Conservation (phyloP, 2,329 filamentous ascomycete species). For the Aspergillus oerlinghausenensis region DNA sequence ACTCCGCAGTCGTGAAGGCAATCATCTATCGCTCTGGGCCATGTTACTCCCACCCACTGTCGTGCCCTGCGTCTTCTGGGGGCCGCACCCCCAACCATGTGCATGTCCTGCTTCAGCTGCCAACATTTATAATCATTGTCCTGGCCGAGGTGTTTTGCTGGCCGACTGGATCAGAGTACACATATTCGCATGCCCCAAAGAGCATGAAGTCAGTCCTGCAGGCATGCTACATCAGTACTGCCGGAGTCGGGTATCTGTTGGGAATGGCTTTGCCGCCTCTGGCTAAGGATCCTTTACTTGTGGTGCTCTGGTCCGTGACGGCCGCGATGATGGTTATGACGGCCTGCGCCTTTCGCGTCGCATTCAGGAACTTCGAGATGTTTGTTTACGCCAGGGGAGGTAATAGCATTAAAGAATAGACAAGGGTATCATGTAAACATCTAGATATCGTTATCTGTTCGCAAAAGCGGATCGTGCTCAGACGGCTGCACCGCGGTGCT, state of each 20-base stretch:
- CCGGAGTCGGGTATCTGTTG: constrained; percentile 2
- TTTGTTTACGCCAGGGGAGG: too few relatives aligned
- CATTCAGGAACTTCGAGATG: neutral
- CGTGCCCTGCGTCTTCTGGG: constrained; percentile 20
- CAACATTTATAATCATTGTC: constrained; percentile 37
- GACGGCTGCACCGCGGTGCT: neutral
- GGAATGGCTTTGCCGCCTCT: constrained; percentile 1
- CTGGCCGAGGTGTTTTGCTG: constrained; percentile 42
- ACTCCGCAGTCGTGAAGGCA: constrained; percentile 54
- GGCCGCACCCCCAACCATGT: constrained; percentile 26
- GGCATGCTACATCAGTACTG: constrained; percentile 15
- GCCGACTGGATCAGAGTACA: constrained; percentile 42
- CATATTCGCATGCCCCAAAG: constrained; percentile 41
- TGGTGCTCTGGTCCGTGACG: neutral
- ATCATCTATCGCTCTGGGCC: constrained; percentile 55
- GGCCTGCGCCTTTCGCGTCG: neutral
- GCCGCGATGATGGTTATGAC: neutral
- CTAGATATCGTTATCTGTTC: too few relatives aligned
- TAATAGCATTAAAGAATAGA: too few relatives aligned
- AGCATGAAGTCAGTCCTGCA: constrained; percentile 35
- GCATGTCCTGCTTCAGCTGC: constrained; percentile 39
- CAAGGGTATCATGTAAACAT: too few relatives aligned
- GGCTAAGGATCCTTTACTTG: neutral
- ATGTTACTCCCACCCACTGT: constrained; percentile 46
- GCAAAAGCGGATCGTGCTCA: neutral